A percentile compares a stretch with the other conserved stretches of the same genome.
Conservation (phyloP, 192 early-diverging fungal species). For the Neocallimastix lanati region DNA sequence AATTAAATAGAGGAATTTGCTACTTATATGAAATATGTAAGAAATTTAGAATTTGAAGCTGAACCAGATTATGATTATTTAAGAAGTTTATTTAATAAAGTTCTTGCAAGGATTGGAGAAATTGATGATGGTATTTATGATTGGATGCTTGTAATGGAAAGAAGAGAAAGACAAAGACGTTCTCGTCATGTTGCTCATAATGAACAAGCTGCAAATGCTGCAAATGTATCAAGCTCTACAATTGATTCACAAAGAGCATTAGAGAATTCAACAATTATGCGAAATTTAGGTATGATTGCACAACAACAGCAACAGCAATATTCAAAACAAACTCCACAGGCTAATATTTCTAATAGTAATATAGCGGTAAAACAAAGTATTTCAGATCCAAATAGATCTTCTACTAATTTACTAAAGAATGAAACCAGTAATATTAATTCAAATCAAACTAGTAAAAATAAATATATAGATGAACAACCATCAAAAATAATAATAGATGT, state of each 20-base stretch:
- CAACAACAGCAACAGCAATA: not conserved
- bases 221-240: not conserved
- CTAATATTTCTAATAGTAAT: not conserved
- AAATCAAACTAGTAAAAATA: not conserved
- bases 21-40: constrained; percentile 74
- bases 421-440: not conserved
- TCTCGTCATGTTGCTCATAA: not conserved
- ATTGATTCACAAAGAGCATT: not conserved
- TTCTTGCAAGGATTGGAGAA: constrained; percentile 42
- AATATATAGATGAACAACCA: not conserved
- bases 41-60: constrained; percentile 86
- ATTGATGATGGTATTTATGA: constrained; percentile 85
- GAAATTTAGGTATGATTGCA: not conserved
- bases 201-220: not conserved
- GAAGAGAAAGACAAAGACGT: not conserved
- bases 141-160: constrained; percentile 63
- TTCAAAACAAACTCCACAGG: not conserved
- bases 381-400: not conserved
- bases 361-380: not conserved
- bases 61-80: constrained; percentile 90
- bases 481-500: not conserved
- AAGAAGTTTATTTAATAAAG: constrained; percentile 62
- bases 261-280: not conserved
- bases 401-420: not conserved
- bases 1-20: constrained; percentile 61